Evolutionary conservation across 441 rosid genomes (phyloP).

Genomic region (Geranium incanum): DNA sequence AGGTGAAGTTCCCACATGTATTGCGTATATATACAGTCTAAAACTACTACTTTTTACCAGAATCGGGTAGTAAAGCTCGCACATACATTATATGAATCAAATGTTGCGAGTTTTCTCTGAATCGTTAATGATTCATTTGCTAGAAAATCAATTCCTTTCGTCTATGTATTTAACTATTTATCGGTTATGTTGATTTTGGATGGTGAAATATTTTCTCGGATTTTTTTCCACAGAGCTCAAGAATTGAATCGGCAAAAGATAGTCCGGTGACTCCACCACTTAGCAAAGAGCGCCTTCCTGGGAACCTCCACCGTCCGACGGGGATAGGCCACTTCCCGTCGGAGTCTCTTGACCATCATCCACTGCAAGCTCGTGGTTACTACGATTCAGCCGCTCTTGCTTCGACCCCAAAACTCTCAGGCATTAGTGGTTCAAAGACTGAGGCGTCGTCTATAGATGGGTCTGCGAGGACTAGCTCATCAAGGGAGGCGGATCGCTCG

Average conservation of each 20-base stretch:
- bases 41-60: neutral
- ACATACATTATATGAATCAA: too few species aligned
- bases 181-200: neutral
- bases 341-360: slow-evolving; percentile 52
- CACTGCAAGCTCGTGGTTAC: slow-evolving; percentile 36
- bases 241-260: slow-evolving; percentile 51
- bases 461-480: slow-evolving; percentile 58
- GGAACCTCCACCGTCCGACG: slow-evolving; percentile 45
- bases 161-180: neutral
- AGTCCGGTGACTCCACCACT: slow-evolving; percentile 68
- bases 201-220: neutral
- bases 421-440: slow-evolving; percentile 59
- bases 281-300: slow-evolving; percentile 44
- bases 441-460: slow-evolving; percentile 70
- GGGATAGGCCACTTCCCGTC: slow-evolving; percentile 54
- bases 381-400: slow-evolving; percentile 48
- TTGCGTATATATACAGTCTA: neutral
- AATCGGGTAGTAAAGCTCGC: too few species aligned
- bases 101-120: too few species aligned
- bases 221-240: slow-evolving; percentile 35
- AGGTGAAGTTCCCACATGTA: slow-evolving; percentile 35
- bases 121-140: too few species aligned
- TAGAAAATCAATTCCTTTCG: too few species aligned
- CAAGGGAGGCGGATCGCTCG: slow-evolving; percentile 64
- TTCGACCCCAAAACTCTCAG: slow-evolving; percentile 61